phyloP scores from a whole-genome alignment of 2,329 filamentous ascomycete species.

The Cladobotryum protrusum region DNA sequence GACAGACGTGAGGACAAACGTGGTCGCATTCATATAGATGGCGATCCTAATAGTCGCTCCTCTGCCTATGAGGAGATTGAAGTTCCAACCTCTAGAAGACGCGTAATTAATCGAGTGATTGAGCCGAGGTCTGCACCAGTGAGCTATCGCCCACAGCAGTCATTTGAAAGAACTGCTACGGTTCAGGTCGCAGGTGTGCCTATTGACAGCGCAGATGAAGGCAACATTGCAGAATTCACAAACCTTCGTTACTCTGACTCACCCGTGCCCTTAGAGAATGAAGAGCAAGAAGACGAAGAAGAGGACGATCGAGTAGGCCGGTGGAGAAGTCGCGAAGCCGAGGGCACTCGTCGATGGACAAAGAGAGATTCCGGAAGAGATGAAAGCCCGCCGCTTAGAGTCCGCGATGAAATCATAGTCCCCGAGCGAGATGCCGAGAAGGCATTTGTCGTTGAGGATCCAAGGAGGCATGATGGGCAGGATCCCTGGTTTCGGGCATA shows the following conservation, averaged over 20 bases:
- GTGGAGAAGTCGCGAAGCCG: background rate
- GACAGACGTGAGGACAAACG: background rate
- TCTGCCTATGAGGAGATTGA: background rate
- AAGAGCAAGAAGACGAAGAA: background rate
- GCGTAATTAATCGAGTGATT: background rate
- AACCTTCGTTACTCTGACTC: background rate
- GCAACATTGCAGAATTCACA: background rate
- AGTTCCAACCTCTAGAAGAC: background rate
- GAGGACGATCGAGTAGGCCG: background rate
- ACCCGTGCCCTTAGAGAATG: background rate
- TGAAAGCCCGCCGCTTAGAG: background rate
- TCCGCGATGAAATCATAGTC: background rate
- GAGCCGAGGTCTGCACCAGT: background rate
- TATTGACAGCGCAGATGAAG: background rate
- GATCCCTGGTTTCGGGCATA: slow-evolving; percentile 1
- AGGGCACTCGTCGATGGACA: background rate
- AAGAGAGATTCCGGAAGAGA: background rate
- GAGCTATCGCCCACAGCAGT: background rate
- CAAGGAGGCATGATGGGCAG: background rate
- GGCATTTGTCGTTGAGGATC: background rate
- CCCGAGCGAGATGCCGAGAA: background rate
- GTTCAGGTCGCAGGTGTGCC: background rate
- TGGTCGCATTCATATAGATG: background rate
- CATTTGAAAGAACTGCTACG: background rate
- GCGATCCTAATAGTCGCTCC: background rate